phyloP scores from a whole-genome alignment of 1,284 basidiomycete genomes.

The Ganoderma multipileum region DNA sequence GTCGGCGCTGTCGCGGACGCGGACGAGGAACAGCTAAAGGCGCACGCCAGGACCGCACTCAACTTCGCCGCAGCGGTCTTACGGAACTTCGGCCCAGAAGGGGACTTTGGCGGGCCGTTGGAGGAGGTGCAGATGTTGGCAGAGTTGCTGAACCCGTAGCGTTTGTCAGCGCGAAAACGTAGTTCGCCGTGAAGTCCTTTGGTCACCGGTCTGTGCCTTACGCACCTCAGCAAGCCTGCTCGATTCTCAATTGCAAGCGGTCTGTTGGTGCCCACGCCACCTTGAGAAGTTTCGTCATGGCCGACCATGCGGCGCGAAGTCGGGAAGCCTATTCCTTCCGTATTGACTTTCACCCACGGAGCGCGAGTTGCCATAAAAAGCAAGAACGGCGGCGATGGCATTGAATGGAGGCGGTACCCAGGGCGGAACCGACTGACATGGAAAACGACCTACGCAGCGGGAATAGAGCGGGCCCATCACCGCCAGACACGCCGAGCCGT shows the following conservation, averaged over 20 bases:
- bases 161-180: not conserved
- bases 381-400: not conserved
- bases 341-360: not conserved
- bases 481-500: not conserved
- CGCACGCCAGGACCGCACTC: constrained; percentile 46
- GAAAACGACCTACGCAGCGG: not conserved
- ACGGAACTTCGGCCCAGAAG: constrained; percentile 59
- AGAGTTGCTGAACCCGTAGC: constrained; percentile 3
- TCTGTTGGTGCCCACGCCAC: not conserved
- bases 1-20: constrained; percentile 24
- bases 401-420: not conserved
- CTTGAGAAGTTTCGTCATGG: not conserved
- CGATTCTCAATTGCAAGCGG: not conserved
- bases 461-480: constrained; percentile 6
- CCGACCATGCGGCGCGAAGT: not conserved
- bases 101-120: constrained; percentile 65
- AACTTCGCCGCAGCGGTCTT: constrained; percentile 49
- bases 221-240: not conserved
- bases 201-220: not conserved
- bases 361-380: not conserved
- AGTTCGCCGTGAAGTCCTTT: not conserved
- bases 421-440: not conserved
- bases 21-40: constrained; percentile 28
- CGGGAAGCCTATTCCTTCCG: not conserved
- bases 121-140: constrained; percentile 55